Conservation (phyloP, 2,329 filamentous ascomycete genomes). For the Sporothrix variecibatus region DNA sequence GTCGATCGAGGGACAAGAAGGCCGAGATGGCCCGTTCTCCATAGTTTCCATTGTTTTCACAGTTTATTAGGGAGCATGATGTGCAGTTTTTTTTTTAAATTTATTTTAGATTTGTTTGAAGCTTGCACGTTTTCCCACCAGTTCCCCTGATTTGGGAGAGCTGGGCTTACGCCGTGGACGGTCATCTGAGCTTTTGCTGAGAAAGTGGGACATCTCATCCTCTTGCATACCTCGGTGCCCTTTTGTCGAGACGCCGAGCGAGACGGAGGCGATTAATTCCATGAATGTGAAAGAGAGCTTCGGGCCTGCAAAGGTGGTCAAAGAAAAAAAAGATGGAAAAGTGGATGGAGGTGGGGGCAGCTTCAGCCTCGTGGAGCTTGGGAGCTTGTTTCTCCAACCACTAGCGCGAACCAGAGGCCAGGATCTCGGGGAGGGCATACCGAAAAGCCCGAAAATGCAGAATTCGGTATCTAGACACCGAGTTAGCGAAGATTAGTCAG, state of each 20-base stretch:
- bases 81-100: not conserved
- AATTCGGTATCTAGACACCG: not conserved
- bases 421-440: not conserved
- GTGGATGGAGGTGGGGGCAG: not conserved
- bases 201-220: not conserved
- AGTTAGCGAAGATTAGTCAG: not conserved
- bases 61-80: not conserved
- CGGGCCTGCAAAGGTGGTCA: not conserved
- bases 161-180: not conserved
- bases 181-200: not conserved
- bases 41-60: not conserved
- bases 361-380: slow-evolving; percentile 10
- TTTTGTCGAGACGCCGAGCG: not conserved
- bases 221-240: not conserved
- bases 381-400: not conserved
- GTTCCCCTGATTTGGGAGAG: not conserved
- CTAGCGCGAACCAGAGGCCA: not conserved
- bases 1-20: not conserved
- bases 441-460: not conserved
- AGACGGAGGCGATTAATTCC: slow-evolving; percentile 4
- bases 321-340: not conserved
- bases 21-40: slow-evolving; percentile 9
- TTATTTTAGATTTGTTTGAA: not conserved
- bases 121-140: not conserved
- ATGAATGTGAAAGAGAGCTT: not conserved